phyloP scores from a whole-genome alignment of 1,284 basidiomycete species.

The Malassezia caprae region DNA sequence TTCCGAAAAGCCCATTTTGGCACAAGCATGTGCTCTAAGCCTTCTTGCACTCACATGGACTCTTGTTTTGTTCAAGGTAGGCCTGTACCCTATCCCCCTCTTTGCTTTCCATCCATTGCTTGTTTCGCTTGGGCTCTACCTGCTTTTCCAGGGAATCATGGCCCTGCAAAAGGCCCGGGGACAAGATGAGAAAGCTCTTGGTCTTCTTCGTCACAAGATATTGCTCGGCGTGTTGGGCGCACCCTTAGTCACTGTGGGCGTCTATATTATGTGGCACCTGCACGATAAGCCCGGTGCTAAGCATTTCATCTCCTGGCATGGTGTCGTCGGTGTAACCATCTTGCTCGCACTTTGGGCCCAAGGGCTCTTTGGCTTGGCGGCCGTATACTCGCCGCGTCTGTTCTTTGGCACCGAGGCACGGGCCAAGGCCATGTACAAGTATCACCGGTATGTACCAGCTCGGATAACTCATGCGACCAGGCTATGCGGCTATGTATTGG shows the following conservation, averaged over 20 bases:
- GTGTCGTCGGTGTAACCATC: neutral
- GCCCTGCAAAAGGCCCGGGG: conserved; percentile 2
- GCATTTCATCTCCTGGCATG: conserved; percentile 16
- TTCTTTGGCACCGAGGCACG: conserved; percentile 5
- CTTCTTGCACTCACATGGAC: neutral
- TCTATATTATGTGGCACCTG: conserved; percentile 12
- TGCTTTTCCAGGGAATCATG: conserved; percentile 1
- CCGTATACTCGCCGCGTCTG: neutral
- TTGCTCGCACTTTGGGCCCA: conserved; percentile 7
- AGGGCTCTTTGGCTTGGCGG: conserved; percentile 2
- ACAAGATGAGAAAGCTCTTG: neutral
- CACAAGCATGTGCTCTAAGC: neutral
- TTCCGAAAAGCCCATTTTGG: neutral
- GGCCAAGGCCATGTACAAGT: conserved; percentile 11
- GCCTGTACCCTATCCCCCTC: neutral
- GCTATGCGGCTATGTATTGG: conserved; percentile 7
- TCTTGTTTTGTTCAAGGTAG: neutral
- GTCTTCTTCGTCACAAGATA: conserved; percentile 1
- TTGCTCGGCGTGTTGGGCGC: neutral
- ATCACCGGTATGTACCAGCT: conserved; percentile 9
- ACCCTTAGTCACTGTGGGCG: conserved; percentile 2
- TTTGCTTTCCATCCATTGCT: conserved; percentile 8
- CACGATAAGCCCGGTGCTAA: conserved; percentile 2
- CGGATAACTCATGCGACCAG: neutral
- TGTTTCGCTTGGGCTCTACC: conserved; percentile 6